phyloP scores from a whole-genome alignment of 1,284 basidiomycete genomes.

The Tilletiopsis washingtonensis region DNA sequence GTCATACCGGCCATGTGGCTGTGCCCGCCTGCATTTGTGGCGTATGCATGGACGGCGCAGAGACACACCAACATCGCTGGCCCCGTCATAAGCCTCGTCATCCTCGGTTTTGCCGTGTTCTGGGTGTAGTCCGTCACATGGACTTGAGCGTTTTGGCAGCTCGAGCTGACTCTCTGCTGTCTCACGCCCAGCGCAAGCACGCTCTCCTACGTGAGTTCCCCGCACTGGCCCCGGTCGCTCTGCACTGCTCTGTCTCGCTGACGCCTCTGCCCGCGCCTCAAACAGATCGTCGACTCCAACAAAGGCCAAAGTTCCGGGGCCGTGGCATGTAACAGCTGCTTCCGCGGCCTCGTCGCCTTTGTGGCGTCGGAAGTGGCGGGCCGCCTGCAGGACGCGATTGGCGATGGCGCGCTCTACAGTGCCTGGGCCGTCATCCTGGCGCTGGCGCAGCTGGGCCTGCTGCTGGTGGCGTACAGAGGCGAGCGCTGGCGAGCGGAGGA shows the following conservation, averaged over 20 bases:
- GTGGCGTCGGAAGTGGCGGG: conserved; percentile 62
- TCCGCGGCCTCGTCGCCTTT: conserved; percentile 64
- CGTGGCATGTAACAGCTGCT: conserved; percentile 61
- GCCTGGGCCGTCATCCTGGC: conserved; percentile 12
- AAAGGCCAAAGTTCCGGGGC: conserved; percentile 63
- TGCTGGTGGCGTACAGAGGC: conserved; percentile 1
- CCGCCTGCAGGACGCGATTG: conserved; percentile 54
- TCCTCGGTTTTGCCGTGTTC: conserved; percentile 48
- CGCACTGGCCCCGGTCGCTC: no score
- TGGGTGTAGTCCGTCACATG: conserved; percentile 65
- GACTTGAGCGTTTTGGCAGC: no score
- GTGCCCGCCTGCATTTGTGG: conserved; percentile 53
- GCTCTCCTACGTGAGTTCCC: no score
- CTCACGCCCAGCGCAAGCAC: no score
- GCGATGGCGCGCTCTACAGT: conserved; percentile 13
- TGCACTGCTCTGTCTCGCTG: no score
- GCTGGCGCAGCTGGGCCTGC: not conserved
- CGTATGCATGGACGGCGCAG: conserved; percentile 69
- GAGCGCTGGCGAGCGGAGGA: conserved; percentile 7
- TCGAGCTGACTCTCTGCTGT: no score
- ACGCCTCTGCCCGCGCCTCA: no score
- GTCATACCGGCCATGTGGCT: conserved; percentile 25
- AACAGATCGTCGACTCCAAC: conserved; percentile 66
- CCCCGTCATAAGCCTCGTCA: conserved; percentile 13
- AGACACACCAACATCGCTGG: conserved; percentile 50